phyloP scores from a whole-genome alignment of 1,139 yeast genomes.

The Candida tropicalis region DNA sequence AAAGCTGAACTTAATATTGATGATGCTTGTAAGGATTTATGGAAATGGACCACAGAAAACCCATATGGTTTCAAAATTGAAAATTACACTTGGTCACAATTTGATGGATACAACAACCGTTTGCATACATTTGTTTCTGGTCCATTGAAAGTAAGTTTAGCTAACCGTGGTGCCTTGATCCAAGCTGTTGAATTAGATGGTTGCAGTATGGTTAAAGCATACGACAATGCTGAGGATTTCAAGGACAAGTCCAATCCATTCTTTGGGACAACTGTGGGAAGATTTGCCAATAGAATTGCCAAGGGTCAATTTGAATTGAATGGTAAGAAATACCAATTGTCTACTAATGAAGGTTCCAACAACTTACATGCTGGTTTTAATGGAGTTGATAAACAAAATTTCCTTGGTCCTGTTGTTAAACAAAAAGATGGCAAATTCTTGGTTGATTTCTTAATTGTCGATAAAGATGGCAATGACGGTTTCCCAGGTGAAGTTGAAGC shows the following conservation, averaged over 20 bases:
- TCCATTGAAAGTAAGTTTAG: slow-evolving; percentile 43
- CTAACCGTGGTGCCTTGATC: slow-evolving; percentile 57
- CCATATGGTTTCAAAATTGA: slow-evolving; percentile 61
- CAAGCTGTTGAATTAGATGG: slow-evolving; percentile 44
- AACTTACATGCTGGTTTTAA: slow-evolving; percentile 55
- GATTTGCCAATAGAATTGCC: slow-evolving; percentile 63
- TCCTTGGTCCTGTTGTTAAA: slow-evolving; percentile 53
- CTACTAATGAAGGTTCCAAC: slow-evolving; percentile 43
- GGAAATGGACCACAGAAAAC: slow-evolving; percentile 76
- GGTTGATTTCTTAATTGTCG: slow-evolving; percentile 44
- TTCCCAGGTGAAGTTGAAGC: slow-evolving; percentile 57
- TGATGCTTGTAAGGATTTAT: slow-evolving; percentile 70
- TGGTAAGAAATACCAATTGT: slow-evolving; percentile 43
- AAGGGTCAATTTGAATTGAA: slow-evolving; percentile 46
- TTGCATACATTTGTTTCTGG: slow-evolving; percentile 41
- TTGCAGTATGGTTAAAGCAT: slow-evolving; percentile 35
- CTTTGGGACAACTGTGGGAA: slow-evolving; percentile 66
- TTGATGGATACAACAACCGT: slow-evolving; percentile 35
- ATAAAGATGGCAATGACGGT: slow-evolving; percentile 51
- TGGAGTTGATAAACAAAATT: slow-evolving; percentile 54
- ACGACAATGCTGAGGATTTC: slow-evolving; percentile 39
- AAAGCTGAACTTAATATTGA: slow-evolving; percentile 56
- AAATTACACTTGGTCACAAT: slow-evolving; percentile 38
- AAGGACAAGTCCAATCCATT: slow-evolving; percentile 44
- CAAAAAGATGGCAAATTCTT: slow-evolving; percentile 32